Evolutionary conservation across 2,329 filamentous ascomycete species (phyloP), one percentile per base, ranked within the genome.

Genomic region (Graphilbum sp.): DNA sequence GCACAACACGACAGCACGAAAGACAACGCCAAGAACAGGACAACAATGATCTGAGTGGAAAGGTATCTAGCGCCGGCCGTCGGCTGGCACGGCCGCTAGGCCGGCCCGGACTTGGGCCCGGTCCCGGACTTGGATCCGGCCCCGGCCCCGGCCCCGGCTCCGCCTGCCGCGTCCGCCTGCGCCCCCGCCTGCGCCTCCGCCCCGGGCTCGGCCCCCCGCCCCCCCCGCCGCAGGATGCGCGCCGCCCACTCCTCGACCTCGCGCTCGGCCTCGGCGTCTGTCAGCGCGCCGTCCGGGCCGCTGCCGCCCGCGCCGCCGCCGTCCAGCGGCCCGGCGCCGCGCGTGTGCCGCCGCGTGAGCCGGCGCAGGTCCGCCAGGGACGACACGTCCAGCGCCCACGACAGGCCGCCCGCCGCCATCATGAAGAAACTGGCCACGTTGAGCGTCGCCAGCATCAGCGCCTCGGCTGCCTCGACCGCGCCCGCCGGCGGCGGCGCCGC

Each of bases 401-500:
- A 64, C 11, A 77, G 56, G 0, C 79, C 85, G 4, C 88, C 90
- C 0, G 72, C 67, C 9, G 69, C 59, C 67, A 92, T 74, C 54
- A 94, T 74, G 1, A 69, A 77, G 36, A 90, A 71, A 48, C 77
- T 81, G 24, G 76, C 51, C 12, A 90, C 83, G 49, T 94, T 94
- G 48, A 95, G 67, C 0, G 87, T 94, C 0, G 88, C 90, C 27
- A 95, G 63, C 35, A 78, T 81, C 18, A 98, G 63, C 0, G 88
- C 88, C 57, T 93, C 81, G 25, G 80, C 59, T 1, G 88, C 88
- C 45, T 95, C 78, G 30, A 80, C 54, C 2, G 73, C 67, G 8
- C 76, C 75, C 50, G 78, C 79, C 21, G 73, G 66, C 33, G 16
- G 20, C 12, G 15, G 17, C 49, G 36, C 56, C 54, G n/a, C 45